Conservation (phyloP, 176 grass and related monocot genomes). For the Oryza glumipatula region DNA sequence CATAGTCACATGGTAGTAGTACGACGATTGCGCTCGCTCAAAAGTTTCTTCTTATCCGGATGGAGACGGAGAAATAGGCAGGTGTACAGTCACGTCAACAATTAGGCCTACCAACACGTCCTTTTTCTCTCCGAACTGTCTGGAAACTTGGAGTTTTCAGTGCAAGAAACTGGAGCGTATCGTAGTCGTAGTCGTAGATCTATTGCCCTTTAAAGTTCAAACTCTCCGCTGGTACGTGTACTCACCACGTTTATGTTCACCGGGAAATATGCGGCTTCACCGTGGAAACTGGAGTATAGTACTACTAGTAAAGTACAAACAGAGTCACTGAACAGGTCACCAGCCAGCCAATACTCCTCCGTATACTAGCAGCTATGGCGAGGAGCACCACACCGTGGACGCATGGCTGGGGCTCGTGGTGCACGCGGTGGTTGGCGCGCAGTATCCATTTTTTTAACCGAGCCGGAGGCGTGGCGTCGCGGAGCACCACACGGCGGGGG, state of each 20-base stretch:
- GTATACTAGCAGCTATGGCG: background rate
- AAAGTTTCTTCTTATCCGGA: background rate
- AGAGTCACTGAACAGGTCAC: too few species aligned
- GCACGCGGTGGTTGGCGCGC: background rate
- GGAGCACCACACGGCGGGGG: background rate
- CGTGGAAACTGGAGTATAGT: too few species aligned
- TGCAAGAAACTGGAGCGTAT: background rate
- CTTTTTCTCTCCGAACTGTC: slow-evolving; percentile 15
- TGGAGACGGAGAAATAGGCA: background rate
- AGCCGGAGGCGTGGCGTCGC: background rate
- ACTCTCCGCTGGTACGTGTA: background rate
- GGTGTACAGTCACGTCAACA: slow-evolving; percentile 20
- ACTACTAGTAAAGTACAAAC: background rate
- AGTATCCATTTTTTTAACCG: background rate
- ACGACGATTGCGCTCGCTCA: background rate
- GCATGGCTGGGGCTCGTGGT: background rate
- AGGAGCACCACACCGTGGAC: background rate
- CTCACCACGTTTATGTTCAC: background rate
- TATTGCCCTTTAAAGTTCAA: background rate
- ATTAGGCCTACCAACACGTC: background rate
- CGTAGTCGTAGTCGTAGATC: too few species aligned
- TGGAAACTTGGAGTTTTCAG: background rate
- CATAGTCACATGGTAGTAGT: background rate
- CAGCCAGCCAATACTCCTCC: background rate
- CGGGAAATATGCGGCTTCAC: background rate